Percentiles rank a stretch among this genome's conserved stretches.
These are phyloP conservation scores for Chlorociboria aeruginascens DNA, from an alignment of 495 filamentous ascomycete genomes.

Conservation along the genomic window DNA sequence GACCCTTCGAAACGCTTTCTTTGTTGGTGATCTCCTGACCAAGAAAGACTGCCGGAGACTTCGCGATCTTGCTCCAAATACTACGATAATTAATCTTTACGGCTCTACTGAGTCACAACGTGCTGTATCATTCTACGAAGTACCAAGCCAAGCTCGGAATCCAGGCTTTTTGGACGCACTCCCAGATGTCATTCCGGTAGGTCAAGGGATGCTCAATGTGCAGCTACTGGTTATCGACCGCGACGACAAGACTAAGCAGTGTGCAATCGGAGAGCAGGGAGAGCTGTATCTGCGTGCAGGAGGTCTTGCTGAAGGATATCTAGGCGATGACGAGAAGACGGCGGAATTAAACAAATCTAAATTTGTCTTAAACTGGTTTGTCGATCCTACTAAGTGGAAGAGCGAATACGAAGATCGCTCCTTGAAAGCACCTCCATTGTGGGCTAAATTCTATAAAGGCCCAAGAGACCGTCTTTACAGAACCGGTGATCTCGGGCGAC, in stretches of 20 bases:
- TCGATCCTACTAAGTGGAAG: slow-evolving; percentile 58
- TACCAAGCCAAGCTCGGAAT: slow-evolving; percentile 56
- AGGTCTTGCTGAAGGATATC: slow-evolving; percentile 78
- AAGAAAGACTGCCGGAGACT: slow-evolving; percentile 69
- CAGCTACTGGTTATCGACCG: slow-evolving; percentile 82
- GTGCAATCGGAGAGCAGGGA: slow-evolving; percentile 73
- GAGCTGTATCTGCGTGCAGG: slow-evolving; percentile 80
- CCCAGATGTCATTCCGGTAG: slow-evolving; percentile 71
- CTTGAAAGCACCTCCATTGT: slow-evolving; percentile 37
- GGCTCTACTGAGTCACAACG: slow-evolving; percentile 82
- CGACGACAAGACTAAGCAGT: slow-evolving; percentile 54
- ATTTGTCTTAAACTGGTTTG: slow-evolving; percentile 81
- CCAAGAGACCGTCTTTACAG: slow-evolving; percentile 52
- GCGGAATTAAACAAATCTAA: slow-evolving; percentile 58
- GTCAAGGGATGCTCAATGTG: slow-evolving; percentile 80
- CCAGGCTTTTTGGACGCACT: slow-evolving; percentile 54
- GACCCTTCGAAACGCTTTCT: slow-evolving; percentile 67
- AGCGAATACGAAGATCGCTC: slow-evolving; percentile 41
- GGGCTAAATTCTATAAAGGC: slow-evolving; percentile 67
- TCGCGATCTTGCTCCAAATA: slow-evolving; percentile 64
- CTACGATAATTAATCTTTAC: slow-evolving; percentile 76
- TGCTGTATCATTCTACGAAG: slow-evolving; percentile 74
- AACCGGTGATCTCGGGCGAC: slow-evolving; percentile 10
- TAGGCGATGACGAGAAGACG: slow-evolving; percentile 43
- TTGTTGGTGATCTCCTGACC: slow-evolving; percentile 81